A percentile compares a stretch with the other conserved stretches of the same genome.
These are phyloP conservation scores for Globisporangium middletonii DNA, from an alignment of 352 stramenopile species.

Conservation along the genomic window DNA sequence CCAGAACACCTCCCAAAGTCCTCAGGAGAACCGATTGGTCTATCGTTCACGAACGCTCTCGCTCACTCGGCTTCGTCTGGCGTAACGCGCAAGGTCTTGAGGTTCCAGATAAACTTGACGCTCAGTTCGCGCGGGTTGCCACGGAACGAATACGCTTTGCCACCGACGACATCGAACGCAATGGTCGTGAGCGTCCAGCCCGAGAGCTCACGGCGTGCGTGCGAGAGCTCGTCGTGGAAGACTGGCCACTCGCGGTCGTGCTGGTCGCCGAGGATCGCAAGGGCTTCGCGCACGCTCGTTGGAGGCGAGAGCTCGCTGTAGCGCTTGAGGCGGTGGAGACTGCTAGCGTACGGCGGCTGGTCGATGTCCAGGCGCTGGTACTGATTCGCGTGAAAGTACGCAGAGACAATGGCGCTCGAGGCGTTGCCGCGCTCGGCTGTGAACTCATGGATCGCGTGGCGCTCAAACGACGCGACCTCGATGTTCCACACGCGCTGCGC, in stretches of 20 bases:
- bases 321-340: constrained; percentile 50
- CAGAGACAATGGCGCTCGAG: constrained; percentile 15
- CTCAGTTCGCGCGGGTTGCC: constrained; percentile 32
- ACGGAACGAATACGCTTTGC: constrained; percentile 38
- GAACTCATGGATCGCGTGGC: constrained; percentile 40
- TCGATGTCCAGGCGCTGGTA: constrained; percentile 58
- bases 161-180: constrained; percentile 47
- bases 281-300: constrained; percentile 30
- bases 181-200: constrained; percentile 68
- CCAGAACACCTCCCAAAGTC: neutral
- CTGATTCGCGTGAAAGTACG: constrained; percentile 73
- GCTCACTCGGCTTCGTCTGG: constrained; percentile 6
- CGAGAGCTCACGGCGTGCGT: constrained; percentile 50
- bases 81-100: constrained; percentile 31
- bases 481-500: constrained; percentile 52
- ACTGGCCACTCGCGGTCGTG: constrained; percentile 48
- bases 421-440: neutral
- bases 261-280: constrained; percentile 64
- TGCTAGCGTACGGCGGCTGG: constrained; percentile 63
- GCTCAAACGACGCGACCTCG: constrained; percentile 59
- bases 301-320: constrained; percentile 46
- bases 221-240: constrained; percentile 59
- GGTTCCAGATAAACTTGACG: constrained; percentile 40
- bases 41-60: too few species aligned
- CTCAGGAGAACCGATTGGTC: too few species aligned